These are phyloP conservation scores for Xylariaceae sp. DNA, from an alignment of 2,329 filamentous ascomycete genomes.

Conservation along the genomic window DNA sequence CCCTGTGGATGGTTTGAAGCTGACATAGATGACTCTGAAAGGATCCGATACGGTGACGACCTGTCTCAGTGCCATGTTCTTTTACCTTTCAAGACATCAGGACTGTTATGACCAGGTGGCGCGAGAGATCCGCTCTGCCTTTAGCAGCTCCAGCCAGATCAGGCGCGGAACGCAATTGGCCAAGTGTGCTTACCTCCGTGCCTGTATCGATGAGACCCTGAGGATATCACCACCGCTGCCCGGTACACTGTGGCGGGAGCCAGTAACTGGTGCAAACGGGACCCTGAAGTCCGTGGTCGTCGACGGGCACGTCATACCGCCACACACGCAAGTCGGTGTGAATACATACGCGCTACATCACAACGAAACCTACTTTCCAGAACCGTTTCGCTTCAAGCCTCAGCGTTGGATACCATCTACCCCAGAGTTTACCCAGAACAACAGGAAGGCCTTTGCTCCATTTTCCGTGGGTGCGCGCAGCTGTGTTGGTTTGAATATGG, in stretches of 20 bases:
- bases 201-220: conserved; percentile 14
- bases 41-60: conserved; percentile 11
- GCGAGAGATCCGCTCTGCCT: conserved; percentile 9
- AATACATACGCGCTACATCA: conserved; percentile 10
- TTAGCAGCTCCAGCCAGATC: conserved; percentile 6
- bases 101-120: conserved; percentile 8
- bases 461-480: conserved; percentile 11
- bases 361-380: conserved; percentile 11
- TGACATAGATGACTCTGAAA: neutral
- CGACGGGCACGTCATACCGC: conserved; percentile 12
- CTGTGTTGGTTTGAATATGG: conserved; percentile 12
- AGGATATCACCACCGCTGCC: conserved; percentile 9
- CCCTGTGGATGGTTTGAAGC: neutral
- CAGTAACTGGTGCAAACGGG: conserved; percentile 6
- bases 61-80: conserved; percentile 11
- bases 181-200: conserved; percentile 15
- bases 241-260: conserved; percentile 12
- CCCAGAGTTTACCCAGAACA: too few relatives aligned
- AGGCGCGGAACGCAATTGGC: conserved; percentile 8
- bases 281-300: conserved; percentile 6
- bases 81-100: conserved; percentile 12
- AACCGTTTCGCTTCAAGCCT: conserved; percentile 10
- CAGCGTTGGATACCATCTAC: conserved; percentile 11
- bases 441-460: conserved; percentile 9
- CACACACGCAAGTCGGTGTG: conserved; percentile 10